These are phyloP conservation scores for Boletus sp. DNA, from an alignment of 768 basidiomycete species.

Conservation along the genomic window DNA sequence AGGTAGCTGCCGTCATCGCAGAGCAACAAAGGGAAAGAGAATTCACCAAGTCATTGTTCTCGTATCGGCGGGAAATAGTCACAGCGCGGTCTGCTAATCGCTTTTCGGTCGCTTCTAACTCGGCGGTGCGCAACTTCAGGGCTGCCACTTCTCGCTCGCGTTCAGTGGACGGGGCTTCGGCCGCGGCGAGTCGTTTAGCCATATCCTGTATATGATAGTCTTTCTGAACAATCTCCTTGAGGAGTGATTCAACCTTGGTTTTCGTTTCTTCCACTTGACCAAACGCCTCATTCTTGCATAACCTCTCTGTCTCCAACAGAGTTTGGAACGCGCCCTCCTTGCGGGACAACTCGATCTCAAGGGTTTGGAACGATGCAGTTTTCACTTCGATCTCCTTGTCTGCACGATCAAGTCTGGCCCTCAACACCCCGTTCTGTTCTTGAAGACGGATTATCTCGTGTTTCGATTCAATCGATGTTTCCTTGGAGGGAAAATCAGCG, in stretches of 20 bases:
- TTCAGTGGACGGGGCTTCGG: constrained; percentile 22
- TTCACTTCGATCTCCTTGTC: constrained; percentile 11
- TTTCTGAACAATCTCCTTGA: constrained; percentile 20
- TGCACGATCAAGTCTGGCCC: constrained; percentile 11
- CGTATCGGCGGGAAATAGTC: constrained; percentile 38
- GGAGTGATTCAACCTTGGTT: constrained; percentile 18
- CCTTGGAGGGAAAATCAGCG: constrained; percentile 13
- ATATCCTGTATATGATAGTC: constrained; percentile 21
- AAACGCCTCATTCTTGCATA: constrained; percentile 17
- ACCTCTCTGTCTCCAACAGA: constrained; percentile 23
- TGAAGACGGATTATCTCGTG: constrained; percentile 17
- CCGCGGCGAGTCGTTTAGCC: constrained; percentile 19
- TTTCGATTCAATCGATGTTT: constrained; percentile 10
- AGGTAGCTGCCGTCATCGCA: constrained; percentile 13
- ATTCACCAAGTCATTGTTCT: constrained; percentile 46
- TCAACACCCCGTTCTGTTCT: constrained; percentile 22
- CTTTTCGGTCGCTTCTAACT: constrained; percentile 30
- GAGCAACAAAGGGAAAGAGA: neutral
- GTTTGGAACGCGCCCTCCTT: constrained; percentile 25
- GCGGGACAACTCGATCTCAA: constrained; percentile 24
- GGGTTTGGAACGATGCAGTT: constrained; percentile 5
- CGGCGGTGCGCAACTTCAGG: constrained; percentile 19
- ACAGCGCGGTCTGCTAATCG: constrained; percentile 26
- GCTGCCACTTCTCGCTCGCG: constrained; percentile 28
- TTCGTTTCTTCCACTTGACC: constrained; percentile 19